Evolutionary conservation across 352 stramenopile genomes (phyloP).

Genomic region (Globisporangium perplexum): DNA sequence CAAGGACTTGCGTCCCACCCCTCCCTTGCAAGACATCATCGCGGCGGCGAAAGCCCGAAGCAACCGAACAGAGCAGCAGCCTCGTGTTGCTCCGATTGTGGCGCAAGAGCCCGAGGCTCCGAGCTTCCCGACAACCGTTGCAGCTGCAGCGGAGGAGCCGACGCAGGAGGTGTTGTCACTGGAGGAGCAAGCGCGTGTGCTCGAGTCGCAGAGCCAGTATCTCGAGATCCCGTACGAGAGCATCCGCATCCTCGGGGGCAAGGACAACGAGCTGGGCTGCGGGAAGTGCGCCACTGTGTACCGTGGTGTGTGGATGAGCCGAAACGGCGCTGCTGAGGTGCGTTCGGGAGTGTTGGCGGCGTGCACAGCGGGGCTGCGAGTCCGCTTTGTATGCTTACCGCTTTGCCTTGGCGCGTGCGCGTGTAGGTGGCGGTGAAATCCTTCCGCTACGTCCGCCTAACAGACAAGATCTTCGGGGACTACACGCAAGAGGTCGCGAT

Average conservation of each 20-base stretch:
- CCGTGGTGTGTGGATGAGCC: conserved; percentile 82
- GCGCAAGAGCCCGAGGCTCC: conserved; percentile 35
- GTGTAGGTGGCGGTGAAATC: conserved; percentile 74
- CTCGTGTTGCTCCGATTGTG: conserved; percentile 13
- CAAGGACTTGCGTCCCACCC: conserved; percentile 23
- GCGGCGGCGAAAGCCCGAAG: conserved; percentile 14
- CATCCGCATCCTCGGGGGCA: conserved; percentile 83
- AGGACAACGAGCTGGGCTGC: conserved; percentile 84
- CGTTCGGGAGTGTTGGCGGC: background rate
- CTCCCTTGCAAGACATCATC: conserved; percentile 15
- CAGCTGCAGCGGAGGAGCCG: conserved; percentile 37
- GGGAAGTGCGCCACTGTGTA: conserved; percentile 86
- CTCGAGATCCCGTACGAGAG: conserved; percentile 85
- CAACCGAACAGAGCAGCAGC: conserved; percentile 3
- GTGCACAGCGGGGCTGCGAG: background rate
- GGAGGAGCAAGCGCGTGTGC: conserved; percentile 70
- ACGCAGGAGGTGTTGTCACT: conserved; percentile 57
- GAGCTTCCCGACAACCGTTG: conserved; percentile 26
- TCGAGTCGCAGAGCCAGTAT: conserved; percentile 86
- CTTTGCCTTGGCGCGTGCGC: background rate
- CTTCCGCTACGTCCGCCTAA: conserved; percentile 84
- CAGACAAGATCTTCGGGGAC: conserved; percentile 82
- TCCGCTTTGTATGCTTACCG: conserved; percentile 1
- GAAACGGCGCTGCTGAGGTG: conserved; percentile 75
- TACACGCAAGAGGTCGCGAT: conserved; percentile 85